Evolutionary conservation across 768 basidiomycete genomes (phyloP).

Genomic region (Sutorius australiensis): DNA sequence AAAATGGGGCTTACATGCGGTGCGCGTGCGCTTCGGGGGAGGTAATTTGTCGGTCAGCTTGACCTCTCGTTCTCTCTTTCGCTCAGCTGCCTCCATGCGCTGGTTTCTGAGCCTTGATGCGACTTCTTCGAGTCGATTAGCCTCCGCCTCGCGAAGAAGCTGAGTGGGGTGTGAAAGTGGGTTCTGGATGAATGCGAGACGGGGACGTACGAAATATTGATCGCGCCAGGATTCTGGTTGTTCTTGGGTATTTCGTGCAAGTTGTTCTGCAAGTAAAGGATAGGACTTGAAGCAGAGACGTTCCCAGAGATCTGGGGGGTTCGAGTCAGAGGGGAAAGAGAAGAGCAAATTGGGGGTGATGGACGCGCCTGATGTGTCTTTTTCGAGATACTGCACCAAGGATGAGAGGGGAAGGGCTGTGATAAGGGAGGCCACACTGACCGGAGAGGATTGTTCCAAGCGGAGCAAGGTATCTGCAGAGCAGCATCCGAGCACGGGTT

Average conservation of each 20-base stretch:
- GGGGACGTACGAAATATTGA: slow-evolving; percentile 56
- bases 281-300: slow-evolving; percentile 59
- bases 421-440: slow-evolving; percentile 34
- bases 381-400: slow-evolving; percentile 45
- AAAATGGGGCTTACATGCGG: slow-evolving; percentile 45
- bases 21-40: slow-evolving; percentile 58
- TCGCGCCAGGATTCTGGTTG: slow-evolving; percentile 65
- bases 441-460: slow-evolving; percentile 69
- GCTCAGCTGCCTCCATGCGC: slow-evolving; percentile 66
- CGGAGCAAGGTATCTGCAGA: slow-evolving; percentile 63
- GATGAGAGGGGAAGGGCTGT: slow-evolving; percentile 13
- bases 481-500: slow-evolving; percentile 73
- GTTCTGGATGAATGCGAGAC: not conserved
- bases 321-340: slow-evolving; percentile 3
- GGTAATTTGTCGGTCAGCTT: slow-evolving; percentile 71
- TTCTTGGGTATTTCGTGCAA: slow-evolving; percentile 36
- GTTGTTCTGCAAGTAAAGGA: slow-evolving; percentile 50
- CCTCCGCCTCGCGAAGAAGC: slow-evolving; percentile 57
- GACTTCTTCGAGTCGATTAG: slow-evolving; percentile 59
- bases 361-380: slow-evolving; percentile 51
- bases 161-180: slow-evolving; percentile 27
- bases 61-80: slow-evolving; percentile 73
- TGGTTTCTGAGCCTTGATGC: slow-evolving; percentile 60
- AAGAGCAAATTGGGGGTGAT: not conserved
- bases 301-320: slow-evolving; percentile 60